Evolutionary conservation across 371 early-diverging fungal species (phyloP), one percentile per base, ranked within the genome.

Genomic region (Mucor lusitanicus): DNA sequence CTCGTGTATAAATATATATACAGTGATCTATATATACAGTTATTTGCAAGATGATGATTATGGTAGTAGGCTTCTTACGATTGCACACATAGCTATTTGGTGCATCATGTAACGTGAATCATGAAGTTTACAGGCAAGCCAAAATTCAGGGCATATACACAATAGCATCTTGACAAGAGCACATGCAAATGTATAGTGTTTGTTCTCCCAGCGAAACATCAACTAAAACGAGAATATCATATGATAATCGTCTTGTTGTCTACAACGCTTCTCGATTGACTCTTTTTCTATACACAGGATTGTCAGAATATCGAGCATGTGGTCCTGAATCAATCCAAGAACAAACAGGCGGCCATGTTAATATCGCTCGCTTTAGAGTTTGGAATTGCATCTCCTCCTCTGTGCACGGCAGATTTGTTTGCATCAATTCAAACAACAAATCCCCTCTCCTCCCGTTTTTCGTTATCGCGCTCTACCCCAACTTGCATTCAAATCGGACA

Each of bases 371-470:
- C 1, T 39, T 48, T n/a, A 60, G 11, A 5, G 27, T 60, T 60
- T 60, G 35, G 30, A 30, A 57, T 32, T 57, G 35, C 35, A 57
- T 57, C 35, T 35, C 37, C 32, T 32, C 8, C 57, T 57, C 57
- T 57, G 57, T 57, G 57, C 57, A 57, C 57, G 57, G 57, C 57
- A 33, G 15, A 6, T 57, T 57, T 57, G 57, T 57, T 57, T 57
- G 48, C 48, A 48, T 48, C 6, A 23, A 48, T 11, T 48, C 48
- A 48, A 48, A 48, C 48, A 48, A 48, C 48, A 21, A 35, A 35
- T 19, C 48, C 19, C 48, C 21, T 48, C 19, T 9, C 35, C 35
- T 9, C 35, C 35, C 35, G 35, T 9, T 35, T 8, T 35, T 35
- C 6, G 6, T 35, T 35, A 35, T 35, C 35, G 35, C 35, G 9